Evolutionary conservation across 1,139 yeast species (phyloP).

Genomic region (Yamadazyma blattariae): DNA sequence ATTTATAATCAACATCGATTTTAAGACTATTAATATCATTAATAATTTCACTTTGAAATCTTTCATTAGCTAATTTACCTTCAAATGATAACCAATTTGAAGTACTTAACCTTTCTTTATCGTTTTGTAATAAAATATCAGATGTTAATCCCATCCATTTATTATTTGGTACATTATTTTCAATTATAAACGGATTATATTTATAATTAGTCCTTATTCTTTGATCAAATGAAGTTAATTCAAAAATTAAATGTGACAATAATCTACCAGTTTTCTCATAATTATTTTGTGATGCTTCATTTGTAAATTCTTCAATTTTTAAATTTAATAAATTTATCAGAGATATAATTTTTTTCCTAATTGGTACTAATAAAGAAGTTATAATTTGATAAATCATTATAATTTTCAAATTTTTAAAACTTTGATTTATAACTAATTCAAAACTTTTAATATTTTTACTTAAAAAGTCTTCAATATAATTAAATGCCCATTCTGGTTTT

Average conservation of each 20-base stretch:
- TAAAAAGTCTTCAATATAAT: constrained; percentile 51
- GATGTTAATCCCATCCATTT: constrained; percentile 64
- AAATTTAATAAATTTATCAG: constrained; percentile 28
- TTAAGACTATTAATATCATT: constrained; percentile 51
- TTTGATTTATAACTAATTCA: constrained; percentile 28
- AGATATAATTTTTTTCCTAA: constrained; percentile 44
- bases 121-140: constrained; percentile 42
- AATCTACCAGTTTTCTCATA: constrained; percentile 46
- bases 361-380: constrained; percentile 49
- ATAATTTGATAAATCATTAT: constrained; percentile 51
- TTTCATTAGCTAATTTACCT: constrained; percentile 48
- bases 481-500: constrained; percentile 79
- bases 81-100: constrained; percentile 68
- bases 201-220: constrained; percentile 50
- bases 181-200: constrained; percentile 48
- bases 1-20: constrained; percentile 60
- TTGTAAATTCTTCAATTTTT: constrained; percentile 18
- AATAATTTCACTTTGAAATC: constrained; percentile 57
- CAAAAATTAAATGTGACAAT: constrained; percentile 60
- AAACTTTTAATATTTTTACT: constrained; percentile 40
- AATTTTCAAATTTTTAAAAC: constrained; percentile 24
- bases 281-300: constrained; percentile 17
- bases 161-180: constrained; percentile 24
- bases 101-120: constrained; percentile 32
- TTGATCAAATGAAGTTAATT: constrained; percentile 59